Conservation (phyloP, 2,329 filamentous ascomycete genomes). For the Apiospora malaysiana region DNA sequence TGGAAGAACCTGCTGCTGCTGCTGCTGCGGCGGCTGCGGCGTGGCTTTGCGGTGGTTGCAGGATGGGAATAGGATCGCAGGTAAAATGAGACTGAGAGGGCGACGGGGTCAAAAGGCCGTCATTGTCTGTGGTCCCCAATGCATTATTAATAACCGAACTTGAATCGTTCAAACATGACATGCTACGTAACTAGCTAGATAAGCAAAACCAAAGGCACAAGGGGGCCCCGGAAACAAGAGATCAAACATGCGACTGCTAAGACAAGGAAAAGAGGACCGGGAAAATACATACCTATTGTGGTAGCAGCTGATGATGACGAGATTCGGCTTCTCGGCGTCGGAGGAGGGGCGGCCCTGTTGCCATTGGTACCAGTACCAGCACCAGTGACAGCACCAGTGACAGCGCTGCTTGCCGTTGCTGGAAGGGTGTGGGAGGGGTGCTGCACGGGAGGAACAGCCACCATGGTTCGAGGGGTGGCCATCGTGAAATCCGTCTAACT, state of each 20-base stretch:
- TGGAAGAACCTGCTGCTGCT: conserved; percentile 12
- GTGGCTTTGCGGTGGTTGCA: background rate
- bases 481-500: conserved; percentile 3
- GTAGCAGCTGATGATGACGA: conserved; percentile 19
- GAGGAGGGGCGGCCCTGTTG: conserved; percentile 18
- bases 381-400: background rate
- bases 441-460: background rate
- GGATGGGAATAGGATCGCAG: conserved; percentile 18
- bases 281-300: conserved; percentile 2
- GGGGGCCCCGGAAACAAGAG: conserved; percentile 16
- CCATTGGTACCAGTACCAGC: conserved; percentile 3
- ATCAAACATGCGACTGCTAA: conserved; percentile 18
- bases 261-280: conserved; percentile 11
- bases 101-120: conserved; percentile 22
- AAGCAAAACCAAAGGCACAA: conserved; percentile 13
- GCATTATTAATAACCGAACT: conserved; percentile 18
- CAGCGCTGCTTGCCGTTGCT: background rate
- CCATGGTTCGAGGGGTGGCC: conserved; percentile 12
- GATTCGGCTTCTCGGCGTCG: conserved; percentile 18
- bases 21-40: too few species aligned
- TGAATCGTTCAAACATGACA: background rate
- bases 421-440: conserved; percentile 9
- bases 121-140: conserved; percentile 4
- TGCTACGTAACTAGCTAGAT: conserved; percentile 11
- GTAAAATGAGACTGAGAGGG: conserved; percentile 25